These are phyloP conservation scores for Centaurea solstitialis DNA, from an alignment of 129 eudicot species.

Conservation along the genomic window DNA sequence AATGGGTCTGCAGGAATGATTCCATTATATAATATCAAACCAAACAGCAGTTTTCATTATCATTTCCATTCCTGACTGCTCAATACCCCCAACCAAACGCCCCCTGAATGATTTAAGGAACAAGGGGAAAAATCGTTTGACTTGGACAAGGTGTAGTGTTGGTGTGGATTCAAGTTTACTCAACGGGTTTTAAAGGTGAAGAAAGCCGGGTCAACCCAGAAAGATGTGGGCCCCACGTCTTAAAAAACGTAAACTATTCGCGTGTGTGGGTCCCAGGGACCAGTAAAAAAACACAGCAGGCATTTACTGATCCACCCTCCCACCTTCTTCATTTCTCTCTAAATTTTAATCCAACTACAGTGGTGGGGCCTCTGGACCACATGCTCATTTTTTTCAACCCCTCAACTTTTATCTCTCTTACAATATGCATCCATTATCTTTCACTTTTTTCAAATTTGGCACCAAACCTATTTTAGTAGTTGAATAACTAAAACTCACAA, in stretches of 20 bases:
- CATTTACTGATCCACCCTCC: slow-evolving; percentile 37
- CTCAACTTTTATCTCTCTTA: background rate
- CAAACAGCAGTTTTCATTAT: too few relatives aligned
- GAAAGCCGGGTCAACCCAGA: slow-evolving; percentile 13
- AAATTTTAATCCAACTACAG: slow-evolving; percentile 8
- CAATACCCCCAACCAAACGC: too few relatives aligned
- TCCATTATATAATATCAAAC: too few relatives aligned
- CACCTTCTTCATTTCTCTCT: slow-evolving; percentile 29
- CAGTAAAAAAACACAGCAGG: slow-evolving; percentile 22
- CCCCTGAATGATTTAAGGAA: background rate
- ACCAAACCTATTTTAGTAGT: background rate
- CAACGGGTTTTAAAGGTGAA: slow-evolving; percentile 27
- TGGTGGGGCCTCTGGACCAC: slow-evolving; percentile 16
- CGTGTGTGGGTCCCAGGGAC: background rate
- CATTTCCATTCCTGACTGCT: too few relatives aligned
- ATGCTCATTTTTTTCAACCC: background rate
- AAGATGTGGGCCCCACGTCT: background rate
- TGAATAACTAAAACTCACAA: background rate
- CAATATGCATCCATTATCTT: background rate
- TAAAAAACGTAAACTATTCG: slow-evolving; percentile 8
- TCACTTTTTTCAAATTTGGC: background rate
- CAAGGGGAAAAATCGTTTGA: slow-evolving; percentile 10
- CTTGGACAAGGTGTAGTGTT: background rate
- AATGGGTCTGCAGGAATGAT: too few relatives aligned
- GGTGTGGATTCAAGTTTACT: slow-evolving; percentile 13